Evolutionary conservation across 2,329 filamentous ascomycete genomes (phyloP).

Genomic region (Aaosphaeria pasadenensis): DNA sequence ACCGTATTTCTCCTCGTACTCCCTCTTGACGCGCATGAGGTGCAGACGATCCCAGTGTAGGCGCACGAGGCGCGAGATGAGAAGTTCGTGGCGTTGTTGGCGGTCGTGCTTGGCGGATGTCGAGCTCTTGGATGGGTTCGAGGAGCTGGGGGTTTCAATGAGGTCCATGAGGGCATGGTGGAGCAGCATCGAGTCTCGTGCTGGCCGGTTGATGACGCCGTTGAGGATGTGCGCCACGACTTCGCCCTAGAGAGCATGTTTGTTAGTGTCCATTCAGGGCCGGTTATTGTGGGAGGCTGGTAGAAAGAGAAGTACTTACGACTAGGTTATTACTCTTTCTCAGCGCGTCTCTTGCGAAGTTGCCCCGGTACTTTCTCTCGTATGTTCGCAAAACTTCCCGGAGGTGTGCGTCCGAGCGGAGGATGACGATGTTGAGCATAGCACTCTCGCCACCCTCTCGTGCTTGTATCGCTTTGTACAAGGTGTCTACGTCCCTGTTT

Average conservation of each 20-base stretch:
- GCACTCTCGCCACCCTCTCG: constrained; percentile 77
- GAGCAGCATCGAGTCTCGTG: constrained; percentile 85
- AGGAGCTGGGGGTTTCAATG: constrained; percentile 27
- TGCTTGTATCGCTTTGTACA: constrained; percentile 69
- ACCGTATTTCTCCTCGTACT: constrained; percentile 76
- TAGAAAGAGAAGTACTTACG: constrained; percentile 56
- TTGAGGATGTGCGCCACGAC: constrained; percentile 93
- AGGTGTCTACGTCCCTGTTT: constrained; percentile 65
- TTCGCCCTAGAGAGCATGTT: constrained; percentile 65
- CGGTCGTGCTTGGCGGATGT: constrained; percentile 35
- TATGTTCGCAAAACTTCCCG: constrained; percentile 76
- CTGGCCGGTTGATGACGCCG: constrained; percentile 91
- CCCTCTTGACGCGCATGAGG: constrained; percentile 72
- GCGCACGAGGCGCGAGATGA: constrained; percentile 83
- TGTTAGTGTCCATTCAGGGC: not conserved
- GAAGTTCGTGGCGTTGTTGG: constrained; percentile 72
- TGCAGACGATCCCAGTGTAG: constrained; percentile 91
- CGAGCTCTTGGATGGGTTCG: constrained; percentile 17
- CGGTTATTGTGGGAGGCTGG: too few relatives aligned
- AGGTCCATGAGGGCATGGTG: constrained; percentile 76
- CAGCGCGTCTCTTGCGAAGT: constrained; percentile 85
- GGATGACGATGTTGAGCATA: constrained; percentile 82
- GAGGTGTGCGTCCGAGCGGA: constrained; percentile 77
- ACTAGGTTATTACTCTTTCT: constrained; percentile 89
- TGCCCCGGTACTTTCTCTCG: constrained; percentile 67